Conservation (phyloP, 768 basidiomycete genomes). For the Hypholoma sublateritium region DNA sequence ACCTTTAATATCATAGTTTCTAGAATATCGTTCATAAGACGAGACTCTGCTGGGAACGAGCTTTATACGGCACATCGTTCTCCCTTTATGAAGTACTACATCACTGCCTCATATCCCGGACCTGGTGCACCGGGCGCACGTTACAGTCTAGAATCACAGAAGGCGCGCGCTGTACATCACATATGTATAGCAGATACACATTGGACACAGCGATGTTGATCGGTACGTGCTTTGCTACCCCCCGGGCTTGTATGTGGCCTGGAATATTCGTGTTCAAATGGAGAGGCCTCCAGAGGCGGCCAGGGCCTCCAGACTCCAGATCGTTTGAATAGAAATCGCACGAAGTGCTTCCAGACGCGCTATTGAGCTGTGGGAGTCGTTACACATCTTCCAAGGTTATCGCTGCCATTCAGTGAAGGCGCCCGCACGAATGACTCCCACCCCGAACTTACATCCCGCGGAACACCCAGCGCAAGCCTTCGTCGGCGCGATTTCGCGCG, state of each 20-base stretch:
- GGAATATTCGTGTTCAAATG: neutral
- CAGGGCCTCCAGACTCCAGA: too few relatives aligned
- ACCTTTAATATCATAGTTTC: too few relatives aligned
- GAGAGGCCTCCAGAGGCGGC: too few relatives aligned
- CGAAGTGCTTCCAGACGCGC: too few relatives aligned
- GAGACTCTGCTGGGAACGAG: too few relatives aligned
- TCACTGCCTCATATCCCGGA: neutral
- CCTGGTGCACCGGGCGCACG: conserved; percentile 11
- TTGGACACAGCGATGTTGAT: neutral
- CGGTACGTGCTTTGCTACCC: neutral
- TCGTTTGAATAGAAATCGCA: too few relatives aligned
- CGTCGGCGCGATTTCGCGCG: conserved; percentile 9
- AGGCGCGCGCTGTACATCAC: neutral
- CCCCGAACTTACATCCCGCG: neutral
- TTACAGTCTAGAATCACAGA: conserved; percentile 16
- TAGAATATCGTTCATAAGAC: too few relatives aligned
- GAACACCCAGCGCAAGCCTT: neutral
- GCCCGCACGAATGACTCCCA: too few relatives aligned
- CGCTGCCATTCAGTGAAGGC: too few relatives aligned
- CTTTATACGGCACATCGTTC: neutral
- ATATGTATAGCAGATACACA: neutral
- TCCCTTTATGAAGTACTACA: neutral
- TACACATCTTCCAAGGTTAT: too few relatives aligned
- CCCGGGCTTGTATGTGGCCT: neutral
- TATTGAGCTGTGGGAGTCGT: too few relatives aligned